phyloP scores from a whole-genome alignment of 108 stramenopile species.

The Pseudonitzschia multistriata region DNA sequence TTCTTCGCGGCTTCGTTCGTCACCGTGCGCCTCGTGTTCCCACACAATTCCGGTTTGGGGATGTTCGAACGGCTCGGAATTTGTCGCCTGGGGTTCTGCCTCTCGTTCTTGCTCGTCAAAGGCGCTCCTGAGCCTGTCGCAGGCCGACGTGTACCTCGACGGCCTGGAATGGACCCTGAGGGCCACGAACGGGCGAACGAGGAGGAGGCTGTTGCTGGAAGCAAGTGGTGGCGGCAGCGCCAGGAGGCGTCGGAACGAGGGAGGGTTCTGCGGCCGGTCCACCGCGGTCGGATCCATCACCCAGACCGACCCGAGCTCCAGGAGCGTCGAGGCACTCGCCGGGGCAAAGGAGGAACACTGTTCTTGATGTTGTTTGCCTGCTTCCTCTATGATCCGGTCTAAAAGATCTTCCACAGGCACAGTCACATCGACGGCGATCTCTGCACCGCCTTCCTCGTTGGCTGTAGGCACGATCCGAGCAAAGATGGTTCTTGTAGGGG shows the following conservation, averaged over 20 bases:
- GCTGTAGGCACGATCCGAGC: background rate
- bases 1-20: background rate
- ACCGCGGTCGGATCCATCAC: slow-evolving; percentile 1
- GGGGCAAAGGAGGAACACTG: background rate
- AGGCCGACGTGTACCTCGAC: background rate
- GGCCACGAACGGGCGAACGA: background rate
- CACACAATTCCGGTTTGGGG: too few species aligned
- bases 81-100: too few species aligned
- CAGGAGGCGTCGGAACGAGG: slow-evolving; percentile 11
- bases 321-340: slow-evolving; percentile 5
- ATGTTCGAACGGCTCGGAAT: too few species aligned
- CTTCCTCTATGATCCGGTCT: background rate
- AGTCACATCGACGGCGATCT: background rate
- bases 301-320: slow-evolving; percentile 21
- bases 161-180: background rate
- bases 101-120: background rate
- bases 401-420: background rate
- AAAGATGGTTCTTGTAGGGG: slow-evolving; percentile 13
- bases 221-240: background rate
- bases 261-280: slow-evolving; percentile 22
- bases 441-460: background rate
- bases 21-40: background rate
- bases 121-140: background rate
- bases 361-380: background rate
- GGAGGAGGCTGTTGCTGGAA: background rate